Percentiles rank a stretch among this genome's conserved stretches.
phyloP scores from a whole-genome alignment of 192 early-diverging fungal species.

The Coemansia sp. region DNA sequence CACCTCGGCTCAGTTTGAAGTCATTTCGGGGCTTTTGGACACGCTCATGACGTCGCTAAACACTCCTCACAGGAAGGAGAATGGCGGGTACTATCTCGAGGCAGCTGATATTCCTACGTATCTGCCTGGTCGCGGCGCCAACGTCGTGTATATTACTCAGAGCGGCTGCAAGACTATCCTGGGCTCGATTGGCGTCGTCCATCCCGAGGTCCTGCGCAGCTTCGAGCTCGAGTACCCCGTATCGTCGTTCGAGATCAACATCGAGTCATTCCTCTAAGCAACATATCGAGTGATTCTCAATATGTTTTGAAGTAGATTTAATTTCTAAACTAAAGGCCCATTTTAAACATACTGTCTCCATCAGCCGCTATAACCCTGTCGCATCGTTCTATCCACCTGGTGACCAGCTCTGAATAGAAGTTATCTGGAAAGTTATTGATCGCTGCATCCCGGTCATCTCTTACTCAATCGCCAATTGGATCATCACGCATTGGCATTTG shows the following conservation, averaged over 20 bases:
- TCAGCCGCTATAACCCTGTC: too few species aligned
- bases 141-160: slow-evolving; percentile 66
- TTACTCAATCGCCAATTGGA: too few species aligned
- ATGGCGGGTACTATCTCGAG: slow-evolving; percentile 38
- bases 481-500: too few species aligned
- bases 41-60: slow-evolving; percentile 83
- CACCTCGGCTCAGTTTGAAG: slow-evolving; percentile 72
- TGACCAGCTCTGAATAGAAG: too few species aligned
- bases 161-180: slow-evolving; percentile 59
- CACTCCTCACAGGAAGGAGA: slow-evolving; percentile 11
- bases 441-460: too few species aligned
- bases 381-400: too few species aligned
- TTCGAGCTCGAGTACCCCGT: slow-evolving; percentile 87
- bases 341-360: too few species aligned
- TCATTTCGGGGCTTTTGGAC: slow-evolving; percentile 92
- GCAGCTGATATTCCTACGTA: slow-evolving; percentile 68
- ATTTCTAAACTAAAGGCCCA: too few species aligned
- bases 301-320: background rate
- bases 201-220: slow-evolving; percentile 86
- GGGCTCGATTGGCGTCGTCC: slow-evolving; percentile 90
- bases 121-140: slow-evolving; percentile 90
- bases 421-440: too few species aligned
- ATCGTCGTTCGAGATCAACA: slow-evolving; percentile 90
- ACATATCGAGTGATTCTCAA: background rate
- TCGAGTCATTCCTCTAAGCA: slow-evolving; percentile 91